These are phyloP conservation scores for Lizonia empirigonia DNA, from an alignment of 2,329 filamentous ascomycete genomes.

Conservation along the genomic window DNA sequence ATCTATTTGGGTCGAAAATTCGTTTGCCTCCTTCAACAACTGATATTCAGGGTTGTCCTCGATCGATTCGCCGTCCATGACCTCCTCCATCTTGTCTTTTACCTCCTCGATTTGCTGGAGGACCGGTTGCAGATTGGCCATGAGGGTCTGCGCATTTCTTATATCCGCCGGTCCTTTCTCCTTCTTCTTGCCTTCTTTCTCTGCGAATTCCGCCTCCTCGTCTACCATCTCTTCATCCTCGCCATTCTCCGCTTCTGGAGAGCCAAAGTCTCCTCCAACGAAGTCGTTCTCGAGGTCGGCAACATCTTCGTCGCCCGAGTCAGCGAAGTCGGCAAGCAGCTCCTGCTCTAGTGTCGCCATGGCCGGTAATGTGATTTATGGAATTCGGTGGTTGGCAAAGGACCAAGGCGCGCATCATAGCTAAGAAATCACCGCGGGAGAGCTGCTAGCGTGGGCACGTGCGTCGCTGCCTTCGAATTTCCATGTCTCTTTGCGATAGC, in stretches of 20 bases:
- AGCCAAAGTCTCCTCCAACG: conserved; percentile 39
- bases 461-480: conserved; percentile 15
- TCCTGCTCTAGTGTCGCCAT: conserved; percentile 93
- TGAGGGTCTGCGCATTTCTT: conserved; percentile 76
- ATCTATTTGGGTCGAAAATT: conserved; percentile 88
- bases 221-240: conserved; percentile 66
- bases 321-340: conserved; percentile 87
- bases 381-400: conserved; percentile 4
- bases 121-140: conserved; percentile 80
- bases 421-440: conserved; percentile 19
- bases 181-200: conserved; percentile 67
- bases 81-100: conserved; percentile 72
- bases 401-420: conserved; percentile 16
- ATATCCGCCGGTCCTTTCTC: conserved; percentile 73
- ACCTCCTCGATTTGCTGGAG: conserved; percentile 64
- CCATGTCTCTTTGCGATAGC: neutral
- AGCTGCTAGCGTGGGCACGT: conserved; percentile 15
- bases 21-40: conserved; percentile 85
- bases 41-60: conserved; percentile 93
- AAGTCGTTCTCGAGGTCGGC: conserved; percentile 45
- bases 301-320: conserved; percentile 68
- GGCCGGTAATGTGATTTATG: conserved; percentile 7
- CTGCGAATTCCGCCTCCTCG: conserved; percentile 61
- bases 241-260: conserved; percentile 56
- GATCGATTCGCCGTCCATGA: conserved; percentile 73